Evolutionary conservation across 495 filamentous ascomycete genomes (phyloP), one percentile per base, ranked within the genome.

Genomic region (Amniculicola lignicola): DNA sequence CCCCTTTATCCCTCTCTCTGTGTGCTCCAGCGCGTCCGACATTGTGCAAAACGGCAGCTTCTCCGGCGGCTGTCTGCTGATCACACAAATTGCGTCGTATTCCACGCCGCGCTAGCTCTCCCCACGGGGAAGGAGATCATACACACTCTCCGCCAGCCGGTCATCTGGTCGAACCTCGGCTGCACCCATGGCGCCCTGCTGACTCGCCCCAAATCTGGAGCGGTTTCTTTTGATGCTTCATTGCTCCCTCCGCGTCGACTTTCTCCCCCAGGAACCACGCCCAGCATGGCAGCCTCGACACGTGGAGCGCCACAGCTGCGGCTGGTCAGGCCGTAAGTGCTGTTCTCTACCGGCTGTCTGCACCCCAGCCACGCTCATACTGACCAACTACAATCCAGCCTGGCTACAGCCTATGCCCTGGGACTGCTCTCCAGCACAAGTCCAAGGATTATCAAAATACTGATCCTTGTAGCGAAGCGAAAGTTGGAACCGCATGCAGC

Each of bases 351-450:
- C 18, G 7, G 15, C 23, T 43, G 40, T 25, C 23, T 31, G 3
- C n/a, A 40, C 4, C 9, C 3, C 14, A 2, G 27, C 12, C 40
- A 19, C n/a, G 40, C 14, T 22, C 10, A 28, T 6, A 40, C 23
- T 33, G 14, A 5, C 18, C 21, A 23, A 21, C 18, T n/a, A 23
- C 31, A 14, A 27, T 56, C 15, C 59, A 89, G 88, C 16, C 75
- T 89, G 51, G 67, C 88, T 41, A 82, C 82, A 47, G 89, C 88
- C 42, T 94, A 89, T 69, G 71, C 81, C 7, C 68, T 94, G 51
- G 88, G 86, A 25, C 90, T 89, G 74, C 73, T 84, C 23, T 88
- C 84, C 29, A 79, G 79, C 43, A 78, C 88, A 25, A 79, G 79
- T 25, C 88, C 88, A 9, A 79, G 82, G 61, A 44, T 61, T 88